These are phyloP conservation scores for Leccinum broughii DNA, from an alignment of 768 basidiomycete genomes.

Conservation along the genomic window DNA sequence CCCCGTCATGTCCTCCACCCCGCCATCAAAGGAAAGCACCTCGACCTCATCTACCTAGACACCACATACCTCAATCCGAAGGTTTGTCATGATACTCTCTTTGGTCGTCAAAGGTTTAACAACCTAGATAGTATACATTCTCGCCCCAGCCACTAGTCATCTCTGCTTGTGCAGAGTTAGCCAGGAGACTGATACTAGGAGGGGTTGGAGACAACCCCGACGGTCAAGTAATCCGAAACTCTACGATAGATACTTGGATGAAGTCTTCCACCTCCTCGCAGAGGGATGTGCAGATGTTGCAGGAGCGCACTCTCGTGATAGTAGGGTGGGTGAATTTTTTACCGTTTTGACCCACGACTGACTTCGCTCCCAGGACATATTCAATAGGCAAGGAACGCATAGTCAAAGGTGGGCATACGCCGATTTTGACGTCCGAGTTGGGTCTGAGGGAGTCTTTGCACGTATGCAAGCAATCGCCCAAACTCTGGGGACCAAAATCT, in stretches of 20 bases:
- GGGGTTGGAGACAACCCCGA: slow-evolving; percentile 32
- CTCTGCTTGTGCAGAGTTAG: slow-evolving; percentile 86
- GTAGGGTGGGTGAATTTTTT: slow-evolving; percentile 57
- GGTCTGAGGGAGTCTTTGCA: background rate
- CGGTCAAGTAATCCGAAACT: slow-evolving; percentile 23
- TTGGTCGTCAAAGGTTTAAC: slow-evolving; percentile 4
- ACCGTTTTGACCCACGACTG: background rate
- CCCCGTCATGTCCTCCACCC: slow-evolving; percentile 88
- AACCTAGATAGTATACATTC: slow-evolving; percentile 72
- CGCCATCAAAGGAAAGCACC: slow-evolving; percentile 71
- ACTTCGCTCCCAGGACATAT: slow-evolving; percentile 68
- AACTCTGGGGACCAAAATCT: slow-evolving; percentile 79
- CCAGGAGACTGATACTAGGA: slow-evolving; percentile 54
- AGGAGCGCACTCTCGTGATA: slow-evolving; percentile 54
- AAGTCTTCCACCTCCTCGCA: slow-evolving; percentile 26
- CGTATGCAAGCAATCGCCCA: slow-evolving; percentile 75
- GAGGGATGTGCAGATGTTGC: slow-evolving; percentile 38
- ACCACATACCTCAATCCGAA: slow-evolving; percentile 94
- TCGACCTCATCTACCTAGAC: slow-evolving; percentile 92
- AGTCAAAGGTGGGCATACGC: slow-evolving; percentile 70
- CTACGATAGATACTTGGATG: slow-evolving; percentile 57
- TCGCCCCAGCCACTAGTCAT: slow-evolving; percentile 95
- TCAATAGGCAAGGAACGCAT: slow-evolving; percentile 98
- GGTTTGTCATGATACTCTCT: slow-evolving; percentile 36
- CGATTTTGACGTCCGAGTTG: background rate